phyloP scores from a whole-genome alignment of 108 stramenopile species.

The Cyclotella kingstonii region DNA sequence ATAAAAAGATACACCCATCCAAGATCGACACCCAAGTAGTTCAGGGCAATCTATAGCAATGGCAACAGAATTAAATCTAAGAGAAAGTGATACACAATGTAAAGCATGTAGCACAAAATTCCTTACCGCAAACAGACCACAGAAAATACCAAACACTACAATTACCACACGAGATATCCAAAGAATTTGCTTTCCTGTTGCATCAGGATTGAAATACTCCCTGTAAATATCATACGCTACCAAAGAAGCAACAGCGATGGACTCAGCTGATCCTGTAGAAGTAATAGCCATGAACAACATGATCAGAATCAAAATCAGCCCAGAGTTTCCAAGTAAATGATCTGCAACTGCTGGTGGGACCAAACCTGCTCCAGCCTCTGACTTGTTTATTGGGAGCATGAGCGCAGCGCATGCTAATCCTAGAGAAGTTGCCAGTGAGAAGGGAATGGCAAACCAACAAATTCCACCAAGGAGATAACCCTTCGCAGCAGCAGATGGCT shows the following conservation, averaged over 20 bases:
- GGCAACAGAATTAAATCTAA: not conserved
- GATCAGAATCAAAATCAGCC: conserved; percentile 72
- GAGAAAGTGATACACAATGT: not conserved
- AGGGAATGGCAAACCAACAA: conserved; percentile 91
- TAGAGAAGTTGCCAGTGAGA: conserved; percentile 90
- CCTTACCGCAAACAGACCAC: conserved; percentile 64
- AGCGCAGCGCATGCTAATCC: conserved; percentile 86
- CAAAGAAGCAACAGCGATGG: conserved; percentile 89
- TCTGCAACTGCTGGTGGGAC: conserved; percentile 92
- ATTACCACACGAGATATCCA: conserved; percentile 73
- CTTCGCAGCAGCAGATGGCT: conserved; percentile 71
- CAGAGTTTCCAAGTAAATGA: conserved; percentile 75
- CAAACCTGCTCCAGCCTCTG: conserved; percentile 84
- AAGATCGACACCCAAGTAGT: conserved; percentile 63
- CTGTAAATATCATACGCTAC: conserved; percentile 92
- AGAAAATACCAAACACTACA: conserved; percentile 77
- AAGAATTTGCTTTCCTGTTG: conserved; percentile 86
- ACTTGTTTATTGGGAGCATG: conserved; percentile 80
- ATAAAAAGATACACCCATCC: conserved; percentile 96
- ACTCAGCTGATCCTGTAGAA: conserved; percentile 89
- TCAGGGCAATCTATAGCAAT: conserved; percentile 29
- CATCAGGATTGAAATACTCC: conserved; percentile 87
- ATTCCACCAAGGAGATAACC: conserved; percentile 94
- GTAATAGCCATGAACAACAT: conserved; percentile 97
- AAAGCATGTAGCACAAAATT: not conserved